A percentile compares a stretch with the other conserved stretches of the same genome.
Evolutionary conservation across 345 rosid genomes (phyloP).

Genomic region (sweet orange (Citrus sinensis)): DVS_A1.0 CM039163.1:46855001-46855500

Average conservation of each 20-base stretch:
- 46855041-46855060: neutral
- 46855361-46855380: constrained; percentile 65
- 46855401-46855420: constrained; percentile 66
- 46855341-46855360: constrained; percentile 71
- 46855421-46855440: neutral
- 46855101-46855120: neutral
- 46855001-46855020: neutral
- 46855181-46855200: constrained; percentile 5
- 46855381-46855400: constrained; percentile 87
- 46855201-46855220: constrained; percentile 2
- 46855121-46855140: neutral
- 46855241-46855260: constrained; percentile 16
- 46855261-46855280: constrained; percentile 39
- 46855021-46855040: neutral
- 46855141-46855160: constrained; percentile 4
- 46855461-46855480: constrained; percentile 3
- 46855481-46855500: constrained; percentile 6
- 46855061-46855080: neutral
- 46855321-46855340: constrained; percentile 72
- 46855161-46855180: neutral
- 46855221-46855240: neutral
- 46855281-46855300: constrained; percentile 82
- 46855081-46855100: neutral
- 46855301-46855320: constrained; percentile 91
- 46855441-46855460: constrained; percentile 10